These are phyloP conservation scores for Mycena galopus DNA, from an alignment of 768 basidiomycete genomes.

Conservation along the genomic window DNA sequence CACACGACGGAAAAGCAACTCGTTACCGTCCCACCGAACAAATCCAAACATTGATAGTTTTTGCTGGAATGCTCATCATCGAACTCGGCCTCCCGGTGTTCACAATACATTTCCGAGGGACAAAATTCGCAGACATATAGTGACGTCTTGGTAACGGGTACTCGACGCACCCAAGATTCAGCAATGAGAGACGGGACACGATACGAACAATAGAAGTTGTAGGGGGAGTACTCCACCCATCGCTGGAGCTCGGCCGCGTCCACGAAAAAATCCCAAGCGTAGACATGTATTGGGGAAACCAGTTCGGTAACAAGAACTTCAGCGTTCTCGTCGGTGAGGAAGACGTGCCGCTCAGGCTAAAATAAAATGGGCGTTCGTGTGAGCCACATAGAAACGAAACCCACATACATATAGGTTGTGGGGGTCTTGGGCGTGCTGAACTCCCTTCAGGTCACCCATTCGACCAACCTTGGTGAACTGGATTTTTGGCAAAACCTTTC, in stretches of 20 bases:
- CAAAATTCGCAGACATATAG: constrained; percentile 32
- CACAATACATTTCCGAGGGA: constrained; percentile 34
- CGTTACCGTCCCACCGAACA: constrained; percentile 58
- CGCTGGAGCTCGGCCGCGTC: constrained; percentile 46
- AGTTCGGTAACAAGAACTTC: constrained; percentile 53
- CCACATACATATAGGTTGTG: constrained; percentile 16
- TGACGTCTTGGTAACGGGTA: background rate
- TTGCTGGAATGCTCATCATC: constrained; percentile 39
- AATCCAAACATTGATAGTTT: constrained; percentile 54
- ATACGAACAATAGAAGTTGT: constrained; percentile 72
- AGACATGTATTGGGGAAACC: constrained; percentile 47
- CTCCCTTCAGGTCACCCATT: constrained; percentile 51
- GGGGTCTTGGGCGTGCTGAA: constrained; percentile 27
- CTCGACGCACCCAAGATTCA: constrained; percentile 16
- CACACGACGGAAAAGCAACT: constrained; percentile 42
- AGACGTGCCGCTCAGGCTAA: constrained; percentile 68
- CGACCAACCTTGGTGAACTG: constrained; percentile 64
- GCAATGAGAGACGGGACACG: constrained; percentile 56
- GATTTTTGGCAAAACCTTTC: constrained; percentile 41
- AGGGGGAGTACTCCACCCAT: constrained; percentile 66
- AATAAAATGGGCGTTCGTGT: background rate
- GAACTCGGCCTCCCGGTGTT: constrained; percentile 51
- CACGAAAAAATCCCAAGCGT: constrained; percentile 62
- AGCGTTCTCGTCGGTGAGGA: constrained; percentile 63
- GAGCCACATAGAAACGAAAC: background rate